Evolutionary conservation across 352 stramenopile species (phyloP).

Genomic region (Globisporangium recalcitrans): DNA sequence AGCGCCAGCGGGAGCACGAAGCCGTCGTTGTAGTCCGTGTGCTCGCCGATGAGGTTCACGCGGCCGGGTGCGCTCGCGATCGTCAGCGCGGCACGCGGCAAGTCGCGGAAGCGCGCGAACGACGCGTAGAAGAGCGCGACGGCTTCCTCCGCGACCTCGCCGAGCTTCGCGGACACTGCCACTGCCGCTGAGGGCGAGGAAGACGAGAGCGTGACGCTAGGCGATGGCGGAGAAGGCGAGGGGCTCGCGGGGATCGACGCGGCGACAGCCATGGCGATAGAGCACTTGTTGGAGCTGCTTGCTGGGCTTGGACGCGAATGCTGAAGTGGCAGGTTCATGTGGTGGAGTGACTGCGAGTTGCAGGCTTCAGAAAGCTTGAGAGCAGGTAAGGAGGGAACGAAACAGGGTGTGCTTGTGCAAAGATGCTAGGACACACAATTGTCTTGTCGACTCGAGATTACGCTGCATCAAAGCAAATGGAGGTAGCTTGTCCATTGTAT

Average conservation of each 20-base stretch:
- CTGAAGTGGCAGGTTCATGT: slow-evolving; percentile 7
- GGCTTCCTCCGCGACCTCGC: slow-evolving; percentile 42
- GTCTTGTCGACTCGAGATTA: too few species aligned
- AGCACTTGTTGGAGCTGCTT: neutral
- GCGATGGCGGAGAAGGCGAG: neutral
- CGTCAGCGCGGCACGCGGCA: slow-evolving; percentile 38
- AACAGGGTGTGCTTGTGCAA: too few species aligned
- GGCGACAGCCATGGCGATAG: slow-evolving; percentile 5
- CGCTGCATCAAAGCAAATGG: too few species aligned
- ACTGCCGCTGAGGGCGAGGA: neutral
- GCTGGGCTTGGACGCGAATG: slow-evolving; percentile 4
- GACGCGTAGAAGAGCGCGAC: slow-evolving; percentile 56
- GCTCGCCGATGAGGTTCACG: slow-evolving; percentile 96
- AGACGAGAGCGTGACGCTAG: neutral
- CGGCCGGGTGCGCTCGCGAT: slow-evolving; percentile 84
- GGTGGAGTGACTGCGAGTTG: neutral
- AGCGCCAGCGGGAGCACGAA: slow-evolving; percentile 94
- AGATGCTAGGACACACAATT: too few species aligned
- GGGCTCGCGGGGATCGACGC: slow-evolving; percentile 9
- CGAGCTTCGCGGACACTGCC: slow-evolving; percentile 13
- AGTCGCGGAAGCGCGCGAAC: slow-evolving; percentile 31
- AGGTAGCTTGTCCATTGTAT: neutral
- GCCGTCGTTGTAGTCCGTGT: slow-evolving; percentile 96
- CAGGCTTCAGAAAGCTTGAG: neutral
- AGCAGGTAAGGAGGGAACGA: neutral